Conservation (phyloP, 129 eudicot species). For the Cynara cardunculus region DNA sequence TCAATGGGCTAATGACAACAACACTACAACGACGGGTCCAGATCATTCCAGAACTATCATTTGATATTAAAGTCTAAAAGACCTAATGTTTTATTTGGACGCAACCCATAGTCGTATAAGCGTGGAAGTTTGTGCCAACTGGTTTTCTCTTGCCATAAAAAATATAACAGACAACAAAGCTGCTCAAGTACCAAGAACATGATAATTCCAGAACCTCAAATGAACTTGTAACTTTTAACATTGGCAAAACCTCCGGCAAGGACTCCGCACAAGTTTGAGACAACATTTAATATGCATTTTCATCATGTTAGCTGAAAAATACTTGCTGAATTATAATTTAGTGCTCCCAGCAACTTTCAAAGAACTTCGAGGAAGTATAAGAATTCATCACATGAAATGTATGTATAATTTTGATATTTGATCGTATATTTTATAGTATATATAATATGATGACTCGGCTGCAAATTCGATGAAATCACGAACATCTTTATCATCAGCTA, state of each 20-base stretch:
- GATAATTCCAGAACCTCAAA: slow-evolving; percentile 28
- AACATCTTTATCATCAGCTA: too few species aligned
- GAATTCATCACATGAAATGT: background rate
- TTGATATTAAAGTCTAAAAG: slow-evolving; percentile 49
- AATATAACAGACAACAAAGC: slow-evolving; percentile 39
- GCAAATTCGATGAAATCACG: too few species aligned
- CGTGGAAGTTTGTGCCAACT: slow-evolving; percentile 91
- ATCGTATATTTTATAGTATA: background rate
- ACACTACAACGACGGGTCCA: slow-evolving; percentile 38
- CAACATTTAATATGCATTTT: background rate
- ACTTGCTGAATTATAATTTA: background rate
- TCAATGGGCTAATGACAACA: slow-evolving; percentile 55
- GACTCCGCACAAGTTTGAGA: slow-evolving; percentile 62
- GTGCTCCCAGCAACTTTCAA: background rate
- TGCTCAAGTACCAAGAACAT: slow-evolving; percentile 14
- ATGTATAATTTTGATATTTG: background rate
- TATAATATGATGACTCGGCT: too few species aligned
- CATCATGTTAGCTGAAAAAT: background rate
- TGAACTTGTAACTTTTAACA: slow-evolving; percentile 27
- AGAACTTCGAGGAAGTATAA: background rate
- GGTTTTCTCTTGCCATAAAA: slow-evolving; percentile 72
- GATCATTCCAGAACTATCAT: slow-evolving; percentile 56
- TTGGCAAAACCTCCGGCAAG: slow-evolving; percentile 33
- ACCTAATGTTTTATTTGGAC: slow-evolving; percentile 80
- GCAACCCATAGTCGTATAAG: slow-evolving; percentile 99